Base-by-base conservation (phyloP, 805 yeast genomes). In the Saccharomycopsis capsularis region DNA sequence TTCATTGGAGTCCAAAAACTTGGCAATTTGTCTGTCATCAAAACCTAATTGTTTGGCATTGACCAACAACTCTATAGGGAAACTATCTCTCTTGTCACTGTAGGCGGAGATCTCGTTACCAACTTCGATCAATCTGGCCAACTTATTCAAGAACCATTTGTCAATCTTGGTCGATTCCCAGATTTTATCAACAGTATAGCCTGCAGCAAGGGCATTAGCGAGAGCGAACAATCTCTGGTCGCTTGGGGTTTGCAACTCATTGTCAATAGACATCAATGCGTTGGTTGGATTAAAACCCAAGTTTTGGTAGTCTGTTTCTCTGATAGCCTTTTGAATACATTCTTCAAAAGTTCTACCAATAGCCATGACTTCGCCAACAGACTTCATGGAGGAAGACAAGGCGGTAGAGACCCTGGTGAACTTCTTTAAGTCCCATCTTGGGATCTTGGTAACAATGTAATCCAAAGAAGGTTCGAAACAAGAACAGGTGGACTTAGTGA, bases 291-390 rank as follows among this genome's bases (percentile, higher is more conserved):
- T 82, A 81, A 93, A 93, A 52, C 99, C 99, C 59, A 89, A 72
- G 74, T 93, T 93, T 56, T 85, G 95, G 68, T 93, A 91, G 64
- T 93, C 99, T 30, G 95, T 89, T 16, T 95, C 85, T 68, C 99
- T 79, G 58, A 93, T 89, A 50, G 98, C 99, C 71, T 91, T 91
- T 68, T 93, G 99, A 56, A 91, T 86, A 7, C 97, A 95, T 66
- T 91, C 99, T 69, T 91, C 99, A 58, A 91, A 91, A 24, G 95
- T 91, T 67, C 99, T 78, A 62, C 99, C 99, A 62, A 91, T 87
- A 58, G 91, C 78, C 99, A 91, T 91, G 46, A 93, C 98, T 68
- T 91, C 99, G 74, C 99, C 99, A 57, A 91, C 98, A 54, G 97
- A 89, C 71, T 91, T 91, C 99, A 91, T 91, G 27, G 96, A 81